These are phyloP conservation scores for Carnegiea gigantea DNA, from an alignment of 179 eudicot genomes.

Conservation along the genomic window DNA sequence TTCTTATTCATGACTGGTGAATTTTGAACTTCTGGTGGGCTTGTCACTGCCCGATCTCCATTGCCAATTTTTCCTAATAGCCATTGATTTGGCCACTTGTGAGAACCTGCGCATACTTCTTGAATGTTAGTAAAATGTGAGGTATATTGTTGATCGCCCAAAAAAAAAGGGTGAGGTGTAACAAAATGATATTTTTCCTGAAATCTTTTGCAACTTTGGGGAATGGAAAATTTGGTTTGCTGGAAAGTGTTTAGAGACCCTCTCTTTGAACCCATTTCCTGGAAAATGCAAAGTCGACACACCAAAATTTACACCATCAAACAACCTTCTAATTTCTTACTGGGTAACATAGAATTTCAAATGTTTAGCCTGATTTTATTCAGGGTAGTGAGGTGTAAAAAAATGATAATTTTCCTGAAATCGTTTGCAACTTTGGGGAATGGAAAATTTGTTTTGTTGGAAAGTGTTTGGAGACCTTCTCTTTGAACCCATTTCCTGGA, in stretches of 20 bases:
- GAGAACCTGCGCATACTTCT: not conserved
- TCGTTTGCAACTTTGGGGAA: not conserved
- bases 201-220: not conserved
- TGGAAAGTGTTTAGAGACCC: not conserved
- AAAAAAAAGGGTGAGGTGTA: too few species aligned
- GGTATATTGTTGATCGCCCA: not conserved
- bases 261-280: not conserved
- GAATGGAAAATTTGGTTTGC: too few species aligned
- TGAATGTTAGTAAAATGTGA: not conserved
- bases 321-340: not conserved
- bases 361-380: not conserved
- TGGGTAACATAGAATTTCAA: not conserved
- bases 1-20: not conserved
- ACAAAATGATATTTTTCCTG: not conserved
- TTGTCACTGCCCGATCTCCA: not conserved
- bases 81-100: not conserved
- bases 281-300: not conserved
- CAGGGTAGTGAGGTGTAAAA: not conserved
- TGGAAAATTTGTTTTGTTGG: too few species aligned
- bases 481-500: not conserved
- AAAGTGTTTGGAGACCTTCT: not conserved
- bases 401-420: not conserved
- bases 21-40: not conserved
- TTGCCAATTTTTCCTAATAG: not conserved
- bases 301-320: not conserved